phyloP scores from a whole-genome alignment of 202 grass and related monocot species.

The Alloteropsis angusta region DNA sequence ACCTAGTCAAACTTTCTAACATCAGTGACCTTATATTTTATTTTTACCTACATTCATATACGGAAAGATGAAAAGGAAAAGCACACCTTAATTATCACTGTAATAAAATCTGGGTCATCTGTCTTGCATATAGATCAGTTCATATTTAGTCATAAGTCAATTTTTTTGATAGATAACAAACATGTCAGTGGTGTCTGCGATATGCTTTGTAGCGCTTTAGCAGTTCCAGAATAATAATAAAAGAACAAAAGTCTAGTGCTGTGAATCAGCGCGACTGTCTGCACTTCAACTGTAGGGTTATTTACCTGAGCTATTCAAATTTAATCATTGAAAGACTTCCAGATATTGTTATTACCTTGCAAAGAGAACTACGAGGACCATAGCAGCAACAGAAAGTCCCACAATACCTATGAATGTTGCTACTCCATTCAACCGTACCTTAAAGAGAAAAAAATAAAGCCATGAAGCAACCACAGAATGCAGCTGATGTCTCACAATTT shows the following conservation, averaged over 20 bases:
- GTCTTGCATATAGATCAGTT: neutral
- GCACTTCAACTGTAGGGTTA: neutral
- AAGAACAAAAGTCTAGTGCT: neutral
- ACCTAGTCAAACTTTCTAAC: neutral
- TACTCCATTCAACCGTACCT: constrained; percentile 82
- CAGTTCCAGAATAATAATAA: constrained; percentile 12
- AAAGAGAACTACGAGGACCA: constrained; percentile 58
- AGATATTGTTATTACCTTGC: constrained; percentile 31
- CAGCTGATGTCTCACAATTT: neutral
- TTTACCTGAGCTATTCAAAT: neutral
- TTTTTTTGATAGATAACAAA: neutral
- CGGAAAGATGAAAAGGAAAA: neutral
- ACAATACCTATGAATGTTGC: constrained; percentile 80
- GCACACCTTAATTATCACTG: neutral
- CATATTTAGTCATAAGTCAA: neutral
- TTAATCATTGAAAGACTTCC: neutral
- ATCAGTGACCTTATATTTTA: neutral
- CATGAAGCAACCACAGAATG: constrained; percentile 4
- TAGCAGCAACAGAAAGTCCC: constrained; percentile 64
- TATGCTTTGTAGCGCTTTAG: neutral
- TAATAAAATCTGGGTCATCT: neutral
- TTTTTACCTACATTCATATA: neutral
- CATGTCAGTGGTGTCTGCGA: neutral
- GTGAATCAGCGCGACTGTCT: neutral
- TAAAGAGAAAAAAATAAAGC: constrained; percentile 30